These are phyloP conservation scores for Sporisorium graminicola DNA, from an alignment of 1,284 basidiomycete genomes.

Conservation along the genomic window DNA sequence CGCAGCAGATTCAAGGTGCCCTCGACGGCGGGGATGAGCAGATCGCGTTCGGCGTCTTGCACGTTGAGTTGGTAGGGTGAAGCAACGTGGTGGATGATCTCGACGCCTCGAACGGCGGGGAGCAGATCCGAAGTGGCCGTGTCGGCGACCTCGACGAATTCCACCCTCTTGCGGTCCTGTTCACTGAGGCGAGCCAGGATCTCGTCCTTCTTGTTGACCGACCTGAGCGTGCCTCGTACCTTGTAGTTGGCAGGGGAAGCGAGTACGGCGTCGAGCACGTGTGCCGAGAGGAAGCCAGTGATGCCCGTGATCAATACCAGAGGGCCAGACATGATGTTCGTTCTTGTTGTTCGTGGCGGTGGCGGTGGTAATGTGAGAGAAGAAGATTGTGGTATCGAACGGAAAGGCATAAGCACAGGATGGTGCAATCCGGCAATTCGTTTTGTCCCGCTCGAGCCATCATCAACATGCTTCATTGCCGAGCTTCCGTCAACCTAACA, in stretches of 20 bases:
- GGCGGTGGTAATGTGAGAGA: no score
- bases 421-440: no score
- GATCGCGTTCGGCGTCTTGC: slow-evolving; percentile 65
- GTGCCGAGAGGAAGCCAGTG: slow-evolving; percentile 62
- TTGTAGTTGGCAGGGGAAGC: slow-evolving; percentile 53
- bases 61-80: slow-evolving; percentile 65
- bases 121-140: slow-evolving; percentile 67
- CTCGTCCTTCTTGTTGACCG: slow-evolving; percentile 52
- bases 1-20: slow-evolving; percentile 67
- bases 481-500: slow-evolving; percentile 2
- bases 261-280: slow-evolving; percentile 59
- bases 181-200: slow-evolving; percentile 47
- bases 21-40: slow-evolving; percentile 69
- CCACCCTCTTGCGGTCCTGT: slow-evolving; percentile 48
- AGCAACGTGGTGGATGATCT: slow-evolving; percentile 48
- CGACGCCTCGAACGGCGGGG: slow-evolving; percentile 63
- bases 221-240: slow-evolving; percentile 61
- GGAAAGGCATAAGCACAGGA: no score
- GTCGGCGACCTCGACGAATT: slow-evolving; percentile 66
- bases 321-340: slow-evolving; percentile 36
- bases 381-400: no score
- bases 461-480: neutral
- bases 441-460: slow-evolving; percentile 5
- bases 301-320: slow-evolving; percentile 62
- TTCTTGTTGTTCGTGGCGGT: no score